These are phyloP conservation scores for Monosporascus sp. DNA, from an alignment of 2,329 filamentous ascomycete species.

Conservation along the genomic window DNA sequence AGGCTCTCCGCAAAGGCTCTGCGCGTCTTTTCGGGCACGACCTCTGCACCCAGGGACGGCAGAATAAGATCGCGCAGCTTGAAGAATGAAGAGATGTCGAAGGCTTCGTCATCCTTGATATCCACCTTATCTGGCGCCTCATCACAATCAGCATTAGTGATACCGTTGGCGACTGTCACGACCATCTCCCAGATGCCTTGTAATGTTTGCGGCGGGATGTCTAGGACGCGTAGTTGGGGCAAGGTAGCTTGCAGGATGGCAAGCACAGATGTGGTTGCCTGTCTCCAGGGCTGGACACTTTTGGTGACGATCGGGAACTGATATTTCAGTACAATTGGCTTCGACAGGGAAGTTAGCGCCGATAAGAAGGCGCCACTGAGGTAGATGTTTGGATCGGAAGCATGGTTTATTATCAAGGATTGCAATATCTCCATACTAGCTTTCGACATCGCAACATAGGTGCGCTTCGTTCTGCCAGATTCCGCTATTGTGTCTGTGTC, in stretches of 20 bases:
- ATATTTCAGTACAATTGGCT: slow-evolving; percentile 76
- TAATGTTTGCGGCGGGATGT: slow-evolving; percentile 39
- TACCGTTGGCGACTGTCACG: slow-evolving; percentile 61
- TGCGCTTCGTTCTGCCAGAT: slow-evolving; percentile 51
- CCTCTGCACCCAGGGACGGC: slow-evolving; percentile 61
- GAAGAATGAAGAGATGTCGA: slow-evolving; percentile 73
- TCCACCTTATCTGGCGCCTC: slow-evolving; percentile 39
- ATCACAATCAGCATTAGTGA: slow-evolving; percentile 60
- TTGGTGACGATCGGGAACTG: slow-evolving; percentile 68
- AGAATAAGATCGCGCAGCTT: slow-evolving; percentile 68
- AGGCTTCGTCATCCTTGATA: slow-evolving; percentile 66
- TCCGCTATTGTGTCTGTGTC: slow-evolving; percentile 28
- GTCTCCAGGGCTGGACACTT: slow-evolving; percentile 69
- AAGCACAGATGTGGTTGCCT: slow-evolving; percentile 68
- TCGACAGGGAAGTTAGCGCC: slow-evolving; percentile 62
- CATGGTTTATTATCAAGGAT: slow-evolving; percentile 53
- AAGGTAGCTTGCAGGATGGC: slow-evolving; percentile 64
- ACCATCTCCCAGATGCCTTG: slow-evolving; percentile 67
- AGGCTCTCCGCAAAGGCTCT: slow-evolving; percentile 68
- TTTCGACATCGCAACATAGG: slow-evolving; percentile 87
- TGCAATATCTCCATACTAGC: slow-evolving; percentile 69
- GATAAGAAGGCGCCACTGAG: slow-evolving; percentile 59
- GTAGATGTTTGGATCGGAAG: slow-evolving; percentile 63
- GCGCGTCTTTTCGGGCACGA: slow-evolving; percentile 63
- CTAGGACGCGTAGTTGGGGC: slow-evolving; percentile 49